Base-by-base conservation (phyloP, 169 alveolate species). In the Cyclospora cayetanensis region DNA sequence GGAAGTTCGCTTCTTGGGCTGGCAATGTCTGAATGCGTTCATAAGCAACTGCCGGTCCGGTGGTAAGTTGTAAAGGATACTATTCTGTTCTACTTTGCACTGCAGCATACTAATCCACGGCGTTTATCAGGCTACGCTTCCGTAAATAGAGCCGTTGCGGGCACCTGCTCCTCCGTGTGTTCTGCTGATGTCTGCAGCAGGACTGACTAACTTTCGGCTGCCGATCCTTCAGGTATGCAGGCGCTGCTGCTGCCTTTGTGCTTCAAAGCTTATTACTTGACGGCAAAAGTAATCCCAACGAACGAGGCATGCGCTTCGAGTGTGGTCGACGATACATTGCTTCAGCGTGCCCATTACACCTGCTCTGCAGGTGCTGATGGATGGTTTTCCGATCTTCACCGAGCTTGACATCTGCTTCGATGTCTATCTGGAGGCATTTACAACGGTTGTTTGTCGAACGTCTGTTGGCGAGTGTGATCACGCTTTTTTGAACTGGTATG, bases 321-420 rank as follows among this genome's bases (percentile, higher is more conserved):
- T n/a, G n/a, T n/a, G n/a, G n/a, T n/a, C n/a, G n/a, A n/a, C n/a
- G n/a, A n/a, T 46, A 46, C 60, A 46, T 46, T 11, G 60, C 60
- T 46, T 15, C n/a, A 46, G 60, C 60, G 15, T 46, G 60, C 7
- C 7, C 60, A 15, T 46, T 15, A 7, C 60, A 15, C 11, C 60
- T 46, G 11, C 60, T 0, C n/a, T n/a, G 37, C 46, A 89, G 93
- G 90, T 83, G 2, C 18, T 89, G 39, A 60, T 27, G 90, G 93
- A 77, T 15, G 93, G 90, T 22, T 72, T 76, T 18, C 93, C 93
- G 0, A 42, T 89, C 42, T 72, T 41, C 86, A 89, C 50, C 43
- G 93, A 89, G 60, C 70, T 89, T 4, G 82, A 82, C 53, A 52
- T 43, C 60, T 89, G 93, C 50, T 60, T 89, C n/a, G 93, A 72